A percentile compares a stretch with the other conserved stretches of the same genome.
Evolutionary conservation across 768 basidiomycete species (phyloP).

Genomic region (Lactarius hengduanensis): DNA sequence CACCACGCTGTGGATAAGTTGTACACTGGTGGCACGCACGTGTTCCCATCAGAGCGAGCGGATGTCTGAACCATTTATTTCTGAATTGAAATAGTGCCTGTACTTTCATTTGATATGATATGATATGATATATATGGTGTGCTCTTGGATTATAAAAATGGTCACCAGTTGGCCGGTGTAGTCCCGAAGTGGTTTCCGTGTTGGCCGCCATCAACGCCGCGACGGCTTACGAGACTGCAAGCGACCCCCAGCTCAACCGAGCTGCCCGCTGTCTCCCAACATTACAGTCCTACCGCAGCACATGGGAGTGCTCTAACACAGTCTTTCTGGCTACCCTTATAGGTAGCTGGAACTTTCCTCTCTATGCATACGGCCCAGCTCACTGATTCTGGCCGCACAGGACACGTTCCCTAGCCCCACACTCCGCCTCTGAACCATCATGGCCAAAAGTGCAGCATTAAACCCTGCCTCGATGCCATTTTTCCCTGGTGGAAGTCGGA

Average conservation of each 20-base stretch:
- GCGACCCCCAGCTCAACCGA: conserved; percentile 28
- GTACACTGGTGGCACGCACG: conserved; percentile 7
- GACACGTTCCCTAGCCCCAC: conserved; percentile 22
- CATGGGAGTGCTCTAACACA: conserved; percentile 29
- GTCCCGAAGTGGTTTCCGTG: conserved; percentile 12
- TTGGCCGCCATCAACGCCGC: conserved; percentile 29
- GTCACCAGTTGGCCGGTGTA: conserved; percentile 13
- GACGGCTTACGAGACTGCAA: conserved; percentile 27
- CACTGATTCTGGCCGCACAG: conserved; percentile 20
- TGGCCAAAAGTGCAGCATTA: conserved; percentile 74
- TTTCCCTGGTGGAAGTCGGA: conserved; percentile 68
- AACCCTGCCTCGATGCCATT: conserved; percentile 84
- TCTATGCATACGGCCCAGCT: conserved; percentile 17
- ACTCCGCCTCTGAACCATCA: conserved; percentile 33
- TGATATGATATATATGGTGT: not conserved
- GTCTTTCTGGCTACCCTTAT: conserved; percentile 8
- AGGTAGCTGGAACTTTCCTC: conserved; percentile 22
- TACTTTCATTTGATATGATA: not conserved
- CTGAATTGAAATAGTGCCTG: not conserved
- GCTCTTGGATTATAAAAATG: not conserved
- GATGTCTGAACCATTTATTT: not conserved
- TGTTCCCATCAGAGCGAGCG: not conserved
- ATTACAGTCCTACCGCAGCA: conserved; percentile 15
- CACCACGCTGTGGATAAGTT: not conserved
- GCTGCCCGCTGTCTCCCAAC: conserved; percentile 24